Evolutionary conservation across 1,284 basidiomycete species (phyloP).

Genomic region (Neonothopanus nambi): DNA sequence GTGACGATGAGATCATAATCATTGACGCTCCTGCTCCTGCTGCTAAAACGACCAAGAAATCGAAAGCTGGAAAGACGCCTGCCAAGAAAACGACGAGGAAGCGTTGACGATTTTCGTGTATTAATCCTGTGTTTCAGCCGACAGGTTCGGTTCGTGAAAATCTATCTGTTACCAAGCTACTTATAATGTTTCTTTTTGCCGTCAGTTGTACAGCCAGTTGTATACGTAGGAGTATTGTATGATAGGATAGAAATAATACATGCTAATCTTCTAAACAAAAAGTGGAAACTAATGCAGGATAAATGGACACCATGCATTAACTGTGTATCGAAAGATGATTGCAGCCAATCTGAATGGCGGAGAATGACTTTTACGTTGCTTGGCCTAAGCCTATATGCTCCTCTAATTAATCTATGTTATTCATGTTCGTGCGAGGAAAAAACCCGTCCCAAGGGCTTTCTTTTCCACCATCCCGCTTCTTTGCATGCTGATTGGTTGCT

Average conservation of each 20-base stretch:
- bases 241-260: background rate
- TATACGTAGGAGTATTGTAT: constrained; percentile 5
- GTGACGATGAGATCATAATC: constrained; percentile 59
- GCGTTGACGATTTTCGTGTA: constrained; percentile 19
- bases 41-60: constrained; percentile 33
- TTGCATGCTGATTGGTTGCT: background rate
- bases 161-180: too few species aligned
- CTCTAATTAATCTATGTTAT: background rate
- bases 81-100: constrained; percentile 38
- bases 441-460: constrained; percentile 53
- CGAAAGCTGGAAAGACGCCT: constrained; percentile 37
- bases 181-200: background rate
- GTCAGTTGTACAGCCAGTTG: too few species aligned
- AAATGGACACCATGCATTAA: constrained; percentile 7
- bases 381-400: too few species aligned
- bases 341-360: too few species aligned
- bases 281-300: background rate
- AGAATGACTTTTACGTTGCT: too few species aligned
- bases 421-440: constrained; percentile 36
- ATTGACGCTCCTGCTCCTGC: constrained; percentile 44
- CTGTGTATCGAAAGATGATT: too few species aligned
- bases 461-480: background rate
- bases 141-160: background rate
- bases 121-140: background rate
- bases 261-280: background rate